Conservation (phyloP, 2,329 filamentous ascomycete genomes). For the Xylariaceae sp. region DNA sequence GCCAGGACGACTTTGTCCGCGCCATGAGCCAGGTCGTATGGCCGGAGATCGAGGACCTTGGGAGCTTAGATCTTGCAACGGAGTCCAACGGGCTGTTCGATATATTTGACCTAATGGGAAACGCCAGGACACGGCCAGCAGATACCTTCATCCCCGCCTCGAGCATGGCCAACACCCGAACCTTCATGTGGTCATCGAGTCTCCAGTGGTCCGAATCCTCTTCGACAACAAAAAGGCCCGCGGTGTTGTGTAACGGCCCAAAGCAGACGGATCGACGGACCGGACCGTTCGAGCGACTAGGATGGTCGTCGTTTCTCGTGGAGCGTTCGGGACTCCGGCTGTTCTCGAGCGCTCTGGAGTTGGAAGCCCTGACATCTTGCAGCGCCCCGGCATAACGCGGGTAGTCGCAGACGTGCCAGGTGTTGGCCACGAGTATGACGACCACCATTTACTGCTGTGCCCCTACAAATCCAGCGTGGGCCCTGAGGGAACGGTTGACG, state of each 20-base stretch:
- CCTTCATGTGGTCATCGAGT: conserved; percentile 44
- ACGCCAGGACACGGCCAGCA: conserved; percentile 44
- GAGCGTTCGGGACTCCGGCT: conserved; percentile 33
- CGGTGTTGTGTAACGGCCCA: conserved; percentile 11
- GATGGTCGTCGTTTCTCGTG: conserved; percentile 33
- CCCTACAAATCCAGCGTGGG: conserved; percentile 29
- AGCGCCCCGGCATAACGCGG: conserved; percentile 23
- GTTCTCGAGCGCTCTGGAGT: conserved; percentile 48
- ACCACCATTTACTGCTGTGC: conserved; percentile 41
- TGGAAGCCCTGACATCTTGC: conserved; percentile 36
- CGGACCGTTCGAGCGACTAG: conserved; percentile 34
- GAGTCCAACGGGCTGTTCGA: conserved; percentile 15
- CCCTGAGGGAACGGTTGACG: conserved; percentile 14
- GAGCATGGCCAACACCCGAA: conserved; percentile 37
- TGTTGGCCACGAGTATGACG: conserved; percentile 40
- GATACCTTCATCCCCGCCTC: conserved; percentile 43
- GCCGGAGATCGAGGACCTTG: conserved; percentile 44
- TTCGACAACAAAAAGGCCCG: conserved; percentile 8
- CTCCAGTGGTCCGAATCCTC: conserved; percentile 31
- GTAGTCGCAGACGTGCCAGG: conserved; percentile 35
- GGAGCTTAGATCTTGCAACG: conserved; percentile 35
- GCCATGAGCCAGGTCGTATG: conserved; percentile 41
- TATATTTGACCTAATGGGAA: conserved; percentile 30
- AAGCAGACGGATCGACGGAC: conserved; percentile 1
- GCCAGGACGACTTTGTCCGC: conserved; percentile 42